Conservation (phyloP, 306 rosid species). For the Quercus cerris region DNA sequence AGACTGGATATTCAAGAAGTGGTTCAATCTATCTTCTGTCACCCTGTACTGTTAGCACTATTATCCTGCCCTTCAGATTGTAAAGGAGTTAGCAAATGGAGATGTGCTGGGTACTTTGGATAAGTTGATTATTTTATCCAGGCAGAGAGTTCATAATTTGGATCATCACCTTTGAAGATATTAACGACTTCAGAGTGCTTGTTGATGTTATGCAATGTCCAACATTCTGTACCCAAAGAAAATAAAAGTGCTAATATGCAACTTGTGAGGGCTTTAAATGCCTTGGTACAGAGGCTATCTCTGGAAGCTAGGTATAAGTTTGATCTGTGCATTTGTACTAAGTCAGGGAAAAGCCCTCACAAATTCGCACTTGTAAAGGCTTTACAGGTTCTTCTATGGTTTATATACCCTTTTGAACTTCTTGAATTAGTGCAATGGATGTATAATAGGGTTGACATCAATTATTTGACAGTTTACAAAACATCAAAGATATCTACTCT, state of each 20-base stretch:
- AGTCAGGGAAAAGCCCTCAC: constrained; percentile 30
- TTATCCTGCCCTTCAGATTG: constrained; percentile 49
- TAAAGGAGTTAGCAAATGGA: constrained; percentile 27
- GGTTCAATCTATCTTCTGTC: constrained; percentile 53
- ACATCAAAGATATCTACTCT: constrained; percentile 24
- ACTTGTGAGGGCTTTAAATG: constrained; percentile 46
- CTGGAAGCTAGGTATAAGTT: constrained; percentile 43
- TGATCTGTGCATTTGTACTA: constrained; percentile 35
- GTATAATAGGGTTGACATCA: constrained; percentile 36
- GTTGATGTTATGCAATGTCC: constrained; percentile 38
- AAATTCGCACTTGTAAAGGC: not conserved
- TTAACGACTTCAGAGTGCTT: constrained; percentile 51
- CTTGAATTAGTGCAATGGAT: constrained; percentile 84
- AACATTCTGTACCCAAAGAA: constrained; percentile 34
- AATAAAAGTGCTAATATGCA: constrained; percentile 25
- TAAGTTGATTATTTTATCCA: constrained; percentile 32
- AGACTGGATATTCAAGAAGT: constrained; percentile 46
- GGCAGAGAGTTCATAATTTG: constrained; percentile 38
- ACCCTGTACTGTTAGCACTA: constrained; percentile 53
- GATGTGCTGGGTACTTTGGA: constrained; percentile 27
- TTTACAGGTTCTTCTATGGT: constrained; percentile 47
- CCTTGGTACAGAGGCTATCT: constrained; percentile 42
- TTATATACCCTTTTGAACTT: constrained; percentile 44
- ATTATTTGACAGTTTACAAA: constrained; percentile 30
- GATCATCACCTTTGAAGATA: constrained; percentile 51